These are phyloP conservation scores for Skeletonema marinoi DNA, from an alignment of 108 stramenopile species.

Conservation along the genomic window DNA sequence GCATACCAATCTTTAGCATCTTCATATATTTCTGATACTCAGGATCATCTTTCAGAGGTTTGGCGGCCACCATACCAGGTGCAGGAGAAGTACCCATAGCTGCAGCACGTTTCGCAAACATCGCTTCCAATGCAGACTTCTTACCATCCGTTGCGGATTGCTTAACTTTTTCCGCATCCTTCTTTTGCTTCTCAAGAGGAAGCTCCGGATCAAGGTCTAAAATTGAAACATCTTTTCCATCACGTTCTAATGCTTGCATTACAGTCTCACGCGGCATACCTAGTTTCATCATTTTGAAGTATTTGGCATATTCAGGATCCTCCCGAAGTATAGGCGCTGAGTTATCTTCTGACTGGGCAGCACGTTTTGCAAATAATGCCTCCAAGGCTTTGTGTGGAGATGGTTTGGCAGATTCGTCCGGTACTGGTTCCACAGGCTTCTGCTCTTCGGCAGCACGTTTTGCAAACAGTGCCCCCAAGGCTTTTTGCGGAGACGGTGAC, in stretches of 20 bases:
- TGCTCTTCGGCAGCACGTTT: background rate
- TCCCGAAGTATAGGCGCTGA: conserved; percentile 30
- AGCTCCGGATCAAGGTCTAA: conserved; percentile 64
- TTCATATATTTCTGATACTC: conserved; percentile 66
- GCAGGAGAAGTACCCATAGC: conserved; percentile 6
- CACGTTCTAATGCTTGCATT: conserved; percentile 66
- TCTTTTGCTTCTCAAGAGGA: conserved; percentile 21
- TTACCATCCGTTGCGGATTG: background rate
- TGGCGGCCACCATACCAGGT: background rate
- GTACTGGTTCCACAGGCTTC: background rate
- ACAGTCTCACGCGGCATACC: conserved; percentile 75
- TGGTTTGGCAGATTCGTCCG: background rate
- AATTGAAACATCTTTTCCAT: conserved; percentile 62
- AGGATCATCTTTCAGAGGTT: conserved; percentile 71
- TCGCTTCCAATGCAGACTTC: conserved; percentile 10
- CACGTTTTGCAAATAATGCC: conserved; percentile 23
- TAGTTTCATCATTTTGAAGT: conserved; percentile 75
- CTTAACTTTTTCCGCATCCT: conserved; percentile 2
- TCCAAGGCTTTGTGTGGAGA: conserved; percentile 17
- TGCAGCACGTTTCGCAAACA: conserved; percentile 16
- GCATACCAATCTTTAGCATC: conserved; percentile 59
- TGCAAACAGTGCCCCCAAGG: background rate
- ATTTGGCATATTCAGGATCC: conserved; percentile 80
- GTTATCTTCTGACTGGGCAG: conserved; percentile 9
- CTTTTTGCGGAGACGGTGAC: background rate